Conservation (phyloP, 2,329 filamentous ascomycete species). For the Fusarium austroafricanum region DNA sequence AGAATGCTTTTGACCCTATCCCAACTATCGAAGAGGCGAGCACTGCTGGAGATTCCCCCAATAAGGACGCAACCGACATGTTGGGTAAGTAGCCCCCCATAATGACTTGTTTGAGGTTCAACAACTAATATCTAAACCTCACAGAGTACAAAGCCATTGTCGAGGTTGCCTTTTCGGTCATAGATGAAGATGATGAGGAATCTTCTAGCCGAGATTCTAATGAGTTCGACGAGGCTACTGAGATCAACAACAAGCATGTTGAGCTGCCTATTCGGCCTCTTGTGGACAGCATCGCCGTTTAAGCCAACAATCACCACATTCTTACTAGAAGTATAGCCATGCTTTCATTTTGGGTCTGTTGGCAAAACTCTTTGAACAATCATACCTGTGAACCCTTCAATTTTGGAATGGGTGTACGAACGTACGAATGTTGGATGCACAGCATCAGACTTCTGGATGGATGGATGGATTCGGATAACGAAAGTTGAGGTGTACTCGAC, state of each 20-base stretch:
- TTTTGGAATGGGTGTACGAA: conserved; percentile 1
- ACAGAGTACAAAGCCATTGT: conserved; percentile 40
- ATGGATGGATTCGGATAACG: conserved; percentile 1
- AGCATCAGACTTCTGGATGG: conserved; percentile 7
- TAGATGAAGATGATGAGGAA: conserved; percentile 3
- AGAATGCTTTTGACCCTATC: conserved; percentile 40
- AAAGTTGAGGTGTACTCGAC: conserved; percentile 4
- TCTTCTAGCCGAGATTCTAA: conserved; percentile 16
- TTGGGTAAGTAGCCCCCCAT: conserved; percentile 45
- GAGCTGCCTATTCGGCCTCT: background rate
- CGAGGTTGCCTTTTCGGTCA: conserved; percentile 24
- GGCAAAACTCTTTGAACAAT: conserved; percentile 1
- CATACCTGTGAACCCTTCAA: background rate
- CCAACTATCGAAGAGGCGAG: conserved; percentile 52
- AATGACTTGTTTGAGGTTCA: no score
- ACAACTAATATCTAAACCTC: conserved; percentile 12
- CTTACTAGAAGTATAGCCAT: background rate
- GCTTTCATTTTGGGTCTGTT: background rate
- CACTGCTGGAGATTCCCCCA: conserved; percentile 41
- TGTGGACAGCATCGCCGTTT: background rate
- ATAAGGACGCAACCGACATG: conserved; percentile 40
- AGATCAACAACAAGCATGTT: conserved; percentile 5
- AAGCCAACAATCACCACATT: background rate
- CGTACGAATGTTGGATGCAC: conserved; percentile 17
- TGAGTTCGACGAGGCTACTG: conserved; percentile 21